Percentiles rank a stretch among this genome's conserved stretches.
Evolutionary conservation across 169 alveolate species (phyloP).

Genomic region (Fabrea salina): DNA sequence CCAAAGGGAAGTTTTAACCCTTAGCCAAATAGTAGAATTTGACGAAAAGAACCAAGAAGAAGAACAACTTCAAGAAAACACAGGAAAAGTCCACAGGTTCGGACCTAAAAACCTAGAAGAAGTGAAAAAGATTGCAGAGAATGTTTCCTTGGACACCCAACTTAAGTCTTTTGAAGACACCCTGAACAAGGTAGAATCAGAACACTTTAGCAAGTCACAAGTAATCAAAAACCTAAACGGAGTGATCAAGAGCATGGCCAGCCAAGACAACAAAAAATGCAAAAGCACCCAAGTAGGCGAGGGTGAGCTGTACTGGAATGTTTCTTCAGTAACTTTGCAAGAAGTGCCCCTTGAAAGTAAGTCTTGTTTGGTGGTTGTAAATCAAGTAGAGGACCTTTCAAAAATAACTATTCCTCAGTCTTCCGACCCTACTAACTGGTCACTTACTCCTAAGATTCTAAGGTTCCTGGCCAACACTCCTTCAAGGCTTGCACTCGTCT

Average conservation of each 20-base stretch:
- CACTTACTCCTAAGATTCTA: slow-evolving; percentile 5
- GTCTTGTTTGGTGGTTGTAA: background rate
- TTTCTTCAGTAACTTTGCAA: background rate
- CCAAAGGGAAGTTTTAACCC: background rate
- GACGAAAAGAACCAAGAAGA: background rate
- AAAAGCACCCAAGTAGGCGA: background rate
- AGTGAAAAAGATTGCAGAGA: background rate
- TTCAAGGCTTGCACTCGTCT: background rate
- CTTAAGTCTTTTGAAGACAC: background rate
- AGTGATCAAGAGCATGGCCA: background rate
- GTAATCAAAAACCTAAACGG: background rate
- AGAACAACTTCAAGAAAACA: slow-evolving; percentile 1
- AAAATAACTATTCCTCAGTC: background rate
- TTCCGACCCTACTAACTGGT: background rate
- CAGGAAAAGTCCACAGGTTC: background rate
- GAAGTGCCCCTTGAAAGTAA: background rate
- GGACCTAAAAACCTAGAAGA: background rate
- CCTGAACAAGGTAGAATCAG: background rate
- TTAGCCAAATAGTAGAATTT: slow-evolving; percentile 11
- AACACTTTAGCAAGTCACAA: background rate
- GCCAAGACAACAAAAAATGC: background rate
- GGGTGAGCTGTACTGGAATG: background rate
- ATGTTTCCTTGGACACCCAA: background rate
- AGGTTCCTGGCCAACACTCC: slow-evolving; percentile 13
- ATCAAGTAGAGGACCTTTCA: background rate